Percentiles rank a stretch among this genome's conserved stretches.
These are phyloP conservation scores for Nadsonia fulvescens DNA, from an alignment of 805 yeast genomes.

Conservation along the genomic window DNA sequence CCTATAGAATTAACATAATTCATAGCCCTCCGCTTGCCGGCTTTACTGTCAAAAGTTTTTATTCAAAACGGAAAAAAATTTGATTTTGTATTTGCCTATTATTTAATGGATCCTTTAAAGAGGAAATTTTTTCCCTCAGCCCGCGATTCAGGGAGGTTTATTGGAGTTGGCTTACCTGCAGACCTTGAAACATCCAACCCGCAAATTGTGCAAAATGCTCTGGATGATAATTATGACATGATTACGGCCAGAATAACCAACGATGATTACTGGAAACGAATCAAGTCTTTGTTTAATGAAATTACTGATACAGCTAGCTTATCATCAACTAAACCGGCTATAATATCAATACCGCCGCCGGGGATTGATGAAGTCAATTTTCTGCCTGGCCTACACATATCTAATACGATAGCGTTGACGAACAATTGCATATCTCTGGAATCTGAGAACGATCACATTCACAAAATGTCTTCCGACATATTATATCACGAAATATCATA, in stretches of 20 bases:
- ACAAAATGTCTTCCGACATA: conserved; percentile 39
- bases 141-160: no score
- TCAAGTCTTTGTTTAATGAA: conserved; percentile 12
- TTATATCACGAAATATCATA: conserved; percentile 38
- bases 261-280: conserved; percentile 16
- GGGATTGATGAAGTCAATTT: conserved; percentile 24
- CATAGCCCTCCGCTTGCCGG: no score
- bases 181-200: conserved; percentile 15
- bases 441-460: conserved; percentile 28
- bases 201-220: conserved; percentile 15
- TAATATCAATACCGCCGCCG: conserved; percentile 29
- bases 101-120: no score
- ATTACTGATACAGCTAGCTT: conserved; percentile 1
- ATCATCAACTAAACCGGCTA: no score
- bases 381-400: conserved; percentile 25
- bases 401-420: conserved; percentile 33
- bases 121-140: no score
- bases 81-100: no score
- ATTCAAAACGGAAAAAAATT: no score
- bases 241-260: conserved; percentile 40
- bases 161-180: conserved; percentile 20
- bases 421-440: conserved; percentile 61
- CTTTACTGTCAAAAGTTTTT: no score
- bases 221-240: conserved; percentile 30
- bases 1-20: no score